These are phyloP conservation scores for Eutypella sp. DNA, from an alignment of 2,329 filamentous ascomycete species.

Conservation along the genomic window DNA sequence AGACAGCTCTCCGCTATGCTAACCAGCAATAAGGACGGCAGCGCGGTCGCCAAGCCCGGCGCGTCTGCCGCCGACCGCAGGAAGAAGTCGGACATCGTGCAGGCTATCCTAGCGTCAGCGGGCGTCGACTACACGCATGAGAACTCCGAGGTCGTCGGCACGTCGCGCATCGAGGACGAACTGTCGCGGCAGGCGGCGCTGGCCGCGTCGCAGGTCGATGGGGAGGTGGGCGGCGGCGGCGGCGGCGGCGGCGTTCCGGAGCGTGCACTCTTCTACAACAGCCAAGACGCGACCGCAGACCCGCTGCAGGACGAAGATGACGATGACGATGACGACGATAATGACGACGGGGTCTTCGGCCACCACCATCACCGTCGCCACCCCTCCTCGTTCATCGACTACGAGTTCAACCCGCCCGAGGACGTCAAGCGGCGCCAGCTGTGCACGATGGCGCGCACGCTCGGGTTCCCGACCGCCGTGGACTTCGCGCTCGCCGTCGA, in stretches of 20 bases:
- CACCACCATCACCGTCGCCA: too few species aligned
- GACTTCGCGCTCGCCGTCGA: conserved; percentile 91
- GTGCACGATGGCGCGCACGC: conserved; percentile 78
- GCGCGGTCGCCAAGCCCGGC: conserved; percentile 25
- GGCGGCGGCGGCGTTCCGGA: conserved; percentile 43
- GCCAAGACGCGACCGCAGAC: conserved; percentile 29
- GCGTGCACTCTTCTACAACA: conserved; percentile 55
- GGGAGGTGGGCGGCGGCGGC: too few species aligned
- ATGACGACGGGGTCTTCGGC: too few species aligned
- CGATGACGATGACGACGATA: too few species aligned
- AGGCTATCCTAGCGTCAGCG: conserved; percentile 80
- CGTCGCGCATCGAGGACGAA: conserved; percentile 83
- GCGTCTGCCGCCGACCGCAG: conserved; percentile 30
- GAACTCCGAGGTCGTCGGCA: conserved; percentile 90
- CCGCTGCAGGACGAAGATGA: conserved; percentile 10
- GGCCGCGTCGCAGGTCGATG: conserved; percentile 37
- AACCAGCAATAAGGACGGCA: conserved; percentile 39
- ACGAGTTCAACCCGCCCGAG: conserved; percentile 65
- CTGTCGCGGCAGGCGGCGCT: conserved; percentile 73
- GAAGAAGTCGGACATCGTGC: conserved; percentile 64
- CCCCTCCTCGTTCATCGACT: too few species aligned
- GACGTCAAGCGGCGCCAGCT: conserved; percentile 78
- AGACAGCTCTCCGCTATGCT: conserved; percentile 65
- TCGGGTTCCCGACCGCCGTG: conserved; percentile 69
- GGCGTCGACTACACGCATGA: conserved; percentile 96